phyloP scores from a whole-genome alignment of 352 stramenopile genomes.

The Stramenopiles sp. region DNA sequence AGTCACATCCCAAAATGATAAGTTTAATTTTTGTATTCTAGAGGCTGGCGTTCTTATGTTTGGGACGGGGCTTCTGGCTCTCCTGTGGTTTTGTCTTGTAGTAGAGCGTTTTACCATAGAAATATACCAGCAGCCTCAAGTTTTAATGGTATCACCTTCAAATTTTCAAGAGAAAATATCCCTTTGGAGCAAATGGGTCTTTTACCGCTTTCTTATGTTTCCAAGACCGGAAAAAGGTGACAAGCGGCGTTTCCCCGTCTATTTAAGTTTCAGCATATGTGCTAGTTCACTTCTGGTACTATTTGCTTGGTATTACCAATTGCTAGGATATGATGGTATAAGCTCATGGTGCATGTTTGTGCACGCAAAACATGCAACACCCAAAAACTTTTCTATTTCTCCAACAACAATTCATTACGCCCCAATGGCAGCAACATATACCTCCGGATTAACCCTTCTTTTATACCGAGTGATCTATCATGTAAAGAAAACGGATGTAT shows the following conservation, averaged over 20 bases:
- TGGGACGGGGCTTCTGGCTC: background rate
- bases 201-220: conserved; percentile 8
- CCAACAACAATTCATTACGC: background rate
- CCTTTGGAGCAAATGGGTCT: background rate
- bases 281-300: background rate
- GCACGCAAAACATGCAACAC: background rate
- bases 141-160: background rate
- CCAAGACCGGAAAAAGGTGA: background rate
- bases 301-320: background rate
- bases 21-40: background rate
- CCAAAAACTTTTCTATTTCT: background rate
- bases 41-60: conserved; percentile 3
- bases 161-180: background rate
- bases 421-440: background rate
- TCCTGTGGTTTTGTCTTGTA: conserved; percentile 4
- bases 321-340: conserved; percentile 9
- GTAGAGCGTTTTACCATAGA: background rate
- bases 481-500: background rate
- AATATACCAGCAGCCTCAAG: background rate
- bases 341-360: conserved; percentile 3
- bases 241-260: background rate
- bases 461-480: background rate
- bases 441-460: background rate
- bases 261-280: background rate
- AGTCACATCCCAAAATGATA: background rate